Base-by-base conservation (phyloP, 768 basidiomycete species). In the Lentinus tigrinus region DNA sequence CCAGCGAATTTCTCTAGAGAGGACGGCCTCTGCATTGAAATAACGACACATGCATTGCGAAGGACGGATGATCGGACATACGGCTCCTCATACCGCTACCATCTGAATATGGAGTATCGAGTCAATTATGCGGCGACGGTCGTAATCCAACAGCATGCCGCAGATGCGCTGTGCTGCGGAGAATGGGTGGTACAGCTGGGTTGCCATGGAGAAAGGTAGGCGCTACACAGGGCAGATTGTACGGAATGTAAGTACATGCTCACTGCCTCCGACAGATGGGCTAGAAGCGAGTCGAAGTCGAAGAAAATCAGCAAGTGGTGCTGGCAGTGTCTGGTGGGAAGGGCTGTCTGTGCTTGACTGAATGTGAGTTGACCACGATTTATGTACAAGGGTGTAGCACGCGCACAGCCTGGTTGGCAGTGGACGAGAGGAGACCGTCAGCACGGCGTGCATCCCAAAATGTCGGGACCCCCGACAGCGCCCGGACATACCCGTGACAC, bases 251-350 rank as follows among this genome's bases (percentile, higher is more conserved):
- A 53, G 31, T 27, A 27, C 46, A 50, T 38, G 43, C 28, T 16
- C 43, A 55, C 48, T 51, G 58, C 48, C 44, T 55, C 58, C 58
- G 54, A 36, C 40, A 26, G 28, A 14, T 23, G 24, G 48, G 24
- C 59, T 37, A 49, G 40, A 57, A 52, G 38, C 38, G 10, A 10
- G 37, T 13, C 28, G 21, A 46, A 23, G 31, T 31, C 31, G 31
- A 36, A 34, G 40, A 26, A 34, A 51, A 52, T 24, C 53, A 56
- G 54, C 52, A 39, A 23, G 43, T 23, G 43, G 21, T 31, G 14
- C 17, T 56, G 61, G 47, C 52, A 24, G 56, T 40, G 51, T 46
- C 21, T 8, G 28, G 46, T 28, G 23, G 28, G 38, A 26, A 26
- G 37, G 36, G 44, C 23, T 39, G 16, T 21, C 28, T 28, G 47